A percentile compares a stretch with the other conserved stretches of the same genome.
These are phyloP conservation scores for Plectranthus barbatus DNA, from an alignment of 257 asterid genomes.

Conservation along the genomic window DNA sequence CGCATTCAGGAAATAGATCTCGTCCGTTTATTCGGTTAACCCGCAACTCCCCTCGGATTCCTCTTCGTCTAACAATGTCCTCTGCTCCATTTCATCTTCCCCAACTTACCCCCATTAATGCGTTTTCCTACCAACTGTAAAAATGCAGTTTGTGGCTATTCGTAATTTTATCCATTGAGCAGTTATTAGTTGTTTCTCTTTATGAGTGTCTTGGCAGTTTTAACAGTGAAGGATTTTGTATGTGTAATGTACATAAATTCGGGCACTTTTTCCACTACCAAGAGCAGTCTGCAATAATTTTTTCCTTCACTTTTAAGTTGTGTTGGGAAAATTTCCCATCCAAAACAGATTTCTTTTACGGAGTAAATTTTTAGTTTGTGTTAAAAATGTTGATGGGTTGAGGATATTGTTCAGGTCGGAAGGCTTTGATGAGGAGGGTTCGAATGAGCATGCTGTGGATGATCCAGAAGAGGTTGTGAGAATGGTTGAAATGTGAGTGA, in stretches of 20 bases:
- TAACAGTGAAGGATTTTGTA: slow-evolving; percentile 18
- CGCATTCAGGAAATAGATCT: slow-evolving; percentile 24
- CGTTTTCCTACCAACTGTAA: slow-evolving; percentile 1
- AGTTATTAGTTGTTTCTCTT: slow-evolving; percentile 20
- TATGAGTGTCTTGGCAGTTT: slow-evolving; percentile 22
- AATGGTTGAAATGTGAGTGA: slow-evolving; percentile 40
- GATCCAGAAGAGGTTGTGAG: too few species aligned
- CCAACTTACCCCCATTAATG: slow-evolving; percentile 24
- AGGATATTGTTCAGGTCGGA: slow-evolving; percentile 41
- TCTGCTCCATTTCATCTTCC: slow-evolving; percentile 16
- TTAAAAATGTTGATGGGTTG: slow-evolving; percentile 9
- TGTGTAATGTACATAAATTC: slow-evolving; percentile 13
- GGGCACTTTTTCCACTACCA: slow-evolving; percentile 24
- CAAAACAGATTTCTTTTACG: background rate
- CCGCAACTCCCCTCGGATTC: slow-evolving; percentile 36
- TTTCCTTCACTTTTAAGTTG: background rate
- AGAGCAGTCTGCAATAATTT: slow-evolving; percentile 13
- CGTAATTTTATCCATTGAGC: slow-evolving; percentile 18
- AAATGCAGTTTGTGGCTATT: background rate
- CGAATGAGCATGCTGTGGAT: slow-evolving; percentile 60
- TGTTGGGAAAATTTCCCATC: background rate
- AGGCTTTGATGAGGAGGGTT: slow-evolving; percentile 44
- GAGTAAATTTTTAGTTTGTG: background rate
- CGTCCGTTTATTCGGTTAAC: slow-evolving; percentile 38
- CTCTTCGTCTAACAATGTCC: slow-evolving; percentile 25